These are phyloP conservation scores for Prunus kanzakura DNA, from an alignment of 306 rosid genomes.

Conservation along the genomic window DNA sequence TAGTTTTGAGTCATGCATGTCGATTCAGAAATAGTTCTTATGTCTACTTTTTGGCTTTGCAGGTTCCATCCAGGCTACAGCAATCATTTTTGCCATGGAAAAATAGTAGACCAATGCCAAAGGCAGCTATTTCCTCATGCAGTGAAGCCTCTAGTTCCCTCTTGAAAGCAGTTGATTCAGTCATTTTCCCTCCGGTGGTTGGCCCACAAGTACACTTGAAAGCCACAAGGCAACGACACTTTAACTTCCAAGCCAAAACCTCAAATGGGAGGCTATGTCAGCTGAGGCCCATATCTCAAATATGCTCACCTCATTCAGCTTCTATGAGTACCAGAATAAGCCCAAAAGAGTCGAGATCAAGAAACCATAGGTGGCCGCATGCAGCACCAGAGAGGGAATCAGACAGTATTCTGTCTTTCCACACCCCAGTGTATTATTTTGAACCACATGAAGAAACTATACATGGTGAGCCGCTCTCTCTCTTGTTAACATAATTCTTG, in stretches of 20 bases:
- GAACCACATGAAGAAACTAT: slow-evolving; percentile 30
- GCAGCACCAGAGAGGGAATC: slow-evolving; percentile 49
- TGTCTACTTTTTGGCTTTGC: slow-evolving; percentile 30
- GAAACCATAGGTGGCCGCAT: slow-evolving; percentile 43
- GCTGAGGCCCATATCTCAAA: slow-evolving; percentile 28
- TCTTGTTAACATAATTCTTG: slow-evolving; percentile 5
- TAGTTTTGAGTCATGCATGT: not conserved
- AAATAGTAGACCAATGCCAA: slow-evolving; percentile 33
- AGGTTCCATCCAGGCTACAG: slow-evolving; percentile 71
- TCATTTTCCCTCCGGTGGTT: slow-evolving; percentile 46
- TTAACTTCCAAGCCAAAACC: slow-evolving; percentile 37
- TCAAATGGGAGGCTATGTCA: slow-evolving; percentile 26
- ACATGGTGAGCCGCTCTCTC: slow-evolving; percentile 11
- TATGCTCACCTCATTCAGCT: slow-evolving; percentile 17
- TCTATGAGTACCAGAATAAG: slow-evolving; percentile 24
- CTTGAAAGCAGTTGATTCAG: slow-evolving; percentile 33
- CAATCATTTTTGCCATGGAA: slow-evolving; percentile 58
- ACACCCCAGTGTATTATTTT: slow-evolving; percentile 45
- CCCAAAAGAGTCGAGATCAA: slow-evolving; percentile 20
- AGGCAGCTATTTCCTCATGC: slow-evolving; percentile 18
- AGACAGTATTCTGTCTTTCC: slow-evolving; percentile 66
- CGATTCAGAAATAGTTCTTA: not conserved
- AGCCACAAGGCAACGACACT: slow-evolving; percentile 30
- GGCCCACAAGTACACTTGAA: slow-evolving; percentile 44
- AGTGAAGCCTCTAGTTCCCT: slow-evolving; percentile 2